Base-by-base conservation (phyloP, 192 early-diverging fungal species). In the Phycomyces blakesleeanus region DNA sequence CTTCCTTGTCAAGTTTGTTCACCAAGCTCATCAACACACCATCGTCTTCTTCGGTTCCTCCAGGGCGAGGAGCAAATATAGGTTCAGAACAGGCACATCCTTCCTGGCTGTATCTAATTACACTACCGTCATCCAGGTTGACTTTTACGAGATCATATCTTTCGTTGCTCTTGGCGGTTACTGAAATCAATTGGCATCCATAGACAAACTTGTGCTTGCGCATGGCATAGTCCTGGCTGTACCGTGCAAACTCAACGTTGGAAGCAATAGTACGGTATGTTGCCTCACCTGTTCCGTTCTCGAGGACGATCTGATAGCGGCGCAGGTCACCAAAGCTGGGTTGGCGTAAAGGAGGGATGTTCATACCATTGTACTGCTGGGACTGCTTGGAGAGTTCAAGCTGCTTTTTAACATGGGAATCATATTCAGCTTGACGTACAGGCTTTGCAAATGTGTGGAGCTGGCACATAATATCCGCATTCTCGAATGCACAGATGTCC, bases 1-100 rank as follows among this genome's bases (percentile, higher is more conserved):
- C 44, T 12, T n/a, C 44, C 18, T 47, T 47, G 44, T 47, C 44
- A 47, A 47, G 18, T 29, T 61, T 37, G 55, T 68, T 61, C 6
- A 74, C 76, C 53, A 85, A 61, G n/a, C 66, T 76, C 25, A 86
- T 55, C 9, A 86, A 40, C 2, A 82, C 77, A 51, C 82, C 84
- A 55, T 86, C 84, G 49, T 86, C 84, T 57, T 86, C 84, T 7
- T 53, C 52, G 0, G 44, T 68, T 7, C 52, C 67, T 9, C 77
- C 71, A 0, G 84, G 84, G 2, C 64, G 66, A 7, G 77, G 71
- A 11, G 83, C 76, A 75, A 86, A 84, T 20, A 86, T 71, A 0
- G 84, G 82, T 29, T 86, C 84, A 20, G 61, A 63, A 51, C 61
- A 63, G 10, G 38, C 3, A 54, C 10, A 44, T 11, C 61, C 61